Percentiles rank a stretch among this genome's conserved stretches.
Conservation (phyloP, 2,329 filamentous ascomycete species). For the Fusarium napiforme region DNA sequence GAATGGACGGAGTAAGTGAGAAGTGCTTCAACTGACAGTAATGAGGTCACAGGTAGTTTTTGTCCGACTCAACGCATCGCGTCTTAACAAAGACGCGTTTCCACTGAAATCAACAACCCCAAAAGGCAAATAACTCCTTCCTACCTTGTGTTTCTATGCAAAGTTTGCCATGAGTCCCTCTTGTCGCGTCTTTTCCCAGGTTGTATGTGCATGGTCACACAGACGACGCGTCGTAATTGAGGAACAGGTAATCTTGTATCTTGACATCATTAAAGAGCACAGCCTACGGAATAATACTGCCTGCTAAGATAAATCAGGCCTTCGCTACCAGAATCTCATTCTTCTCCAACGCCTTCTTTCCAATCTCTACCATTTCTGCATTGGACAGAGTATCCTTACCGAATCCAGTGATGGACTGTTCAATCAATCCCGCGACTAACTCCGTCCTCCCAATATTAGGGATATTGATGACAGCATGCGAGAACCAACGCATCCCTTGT, state of each 20-base stretch:
- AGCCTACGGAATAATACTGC: background rate
- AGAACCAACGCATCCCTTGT: conserved; percentile 14
- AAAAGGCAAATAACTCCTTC: rapidly evolving
- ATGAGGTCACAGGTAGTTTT: rapidly evolving
- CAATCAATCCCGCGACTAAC: conserved; percentile 56
- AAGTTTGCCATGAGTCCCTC: rapidly evolving
- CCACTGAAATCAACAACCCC: too few species aligned
- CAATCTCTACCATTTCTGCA: conserved; percentile 55
- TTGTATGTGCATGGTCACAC: background rate
- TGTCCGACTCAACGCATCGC: rapidly evolving
- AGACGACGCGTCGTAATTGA: background rate
- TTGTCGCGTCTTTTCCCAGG: rapidly evolving
- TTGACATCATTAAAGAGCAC: background rate
- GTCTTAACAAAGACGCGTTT: too few species aligned
- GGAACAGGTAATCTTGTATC: background rate
- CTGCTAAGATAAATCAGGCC: background rate
- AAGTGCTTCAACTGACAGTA: rapidly evolving
- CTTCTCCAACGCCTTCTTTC: conserved; percentile 7
- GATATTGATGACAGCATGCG: conserved; percentile 39
- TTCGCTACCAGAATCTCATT: background rate
- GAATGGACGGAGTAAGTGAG: background rate
- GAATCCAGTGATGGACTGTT: conserved; percentile 58
- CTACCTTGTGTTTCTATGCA: background rate
- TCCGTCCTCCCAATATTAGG: conserved; percentile 51
- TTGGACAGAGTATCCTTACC: conserved; percentile 58